Percentiles rank a stretch among this genome's conserved stretches.
Evolutionary conservation across 2,329 filamentous ascomycete species (phyloP).

Genomic region (Daldinia sp.): DNA sequence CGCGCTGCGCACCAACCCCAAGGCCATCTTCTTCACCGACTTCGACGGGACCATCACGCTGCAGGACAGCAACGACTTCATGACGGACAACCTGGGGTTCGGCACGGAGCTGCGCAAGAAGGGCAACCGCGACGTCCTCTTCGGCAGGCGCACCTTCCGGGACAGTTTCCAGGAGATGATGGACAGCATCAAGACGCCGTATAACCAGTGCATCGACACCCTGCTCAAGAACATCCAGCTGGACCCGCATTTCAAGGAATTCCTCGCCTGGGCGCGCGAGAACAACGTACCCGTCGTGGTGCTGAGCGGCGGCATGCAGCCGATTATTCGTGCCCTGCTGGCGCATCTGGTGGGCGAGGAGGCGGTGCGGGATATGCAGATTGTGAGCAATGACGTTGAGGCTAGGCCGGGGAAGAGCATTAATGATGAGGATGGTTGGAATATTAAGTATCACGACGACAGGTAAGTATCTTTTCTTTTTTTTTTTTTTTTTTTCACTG

Average conservation of each 20-base stretch:
- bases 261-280: conserved; percentile 81
- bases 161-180: conserved; percentile 93
- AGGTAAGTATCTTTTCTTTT: conserved; percentile 58
- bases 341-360: conserved; percentile 80
- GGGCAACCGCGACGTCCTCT: conserved; percentile 80
- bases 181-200: conserved; percentile 82
- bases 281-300: conserved; percentile 94
- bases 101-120: conserved; percentile 74
- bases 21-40: conserved; percentile 98
- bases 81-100: conserved; percentile 93
- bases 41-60: conserved; percentile 96
- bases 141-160: conserved; percentile 75
- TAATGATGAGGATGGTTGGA: conserved; percentile 84
- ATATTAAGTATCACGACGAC: conserved; percentile 88
- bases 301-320: conserved; percentile 90
- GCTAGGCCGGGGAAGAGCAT: conserved; percentile 72
- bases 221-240: conserved; percentile 85
- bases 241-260: conserved; percentile 87
- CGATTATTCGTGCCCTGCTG: conserved; percentile 86
- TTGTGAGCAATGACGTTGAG: conserved; percentile 86
- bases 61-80: conserved; percentile 70
- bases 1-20: conserved; percentile 73
- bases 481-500: background rate
- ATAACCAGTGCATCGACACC: conserved; percentile 79
- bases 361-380: conserved; percentile 79